Evolutionary conservation across 164 flowering plant species (phyloP), one percentile per base, ranked within the genome.

Genomic region (Magnolia kwangsiensis): DNA sequence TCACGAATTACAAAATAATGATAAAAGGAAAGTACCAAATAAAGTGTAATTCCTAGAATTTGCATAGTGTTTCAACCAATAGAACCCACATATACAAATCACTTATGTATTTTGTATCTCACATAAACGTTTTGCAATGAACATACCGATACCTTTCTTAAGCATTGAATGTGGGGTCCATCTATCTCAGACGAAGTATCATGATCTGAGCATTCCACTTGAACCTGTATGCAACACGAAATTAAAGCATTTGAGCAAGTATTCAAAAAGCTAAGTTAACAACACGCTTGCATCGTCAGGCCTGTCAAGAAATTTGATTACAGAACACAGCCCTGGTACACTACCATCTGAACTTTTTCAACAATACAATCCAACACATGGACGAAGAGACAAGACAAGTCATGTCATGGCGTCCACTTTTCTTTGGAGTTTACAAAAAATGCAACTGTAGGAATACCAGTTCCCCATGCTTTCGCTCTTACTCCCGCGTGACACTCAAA

Each of bases 61-160:
- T 9, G 16, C 23, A 51, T 19, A 51, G 21, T 1, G 9, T 4
- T 21, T 59, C n/a, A 21, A 9, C 64, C 75, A 24, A 55, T 27
- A 73, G 37, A 61, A 5, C 9, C 19, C 29, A 14, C 18, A 14
- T 29, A 61, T 20, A 59, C 9, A 3, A 8, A 37, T 37, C 24
- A 16, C 18, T 55, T 11, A 1, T 9, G 10, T 16, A 9, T 11
- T 55, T 55, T 16, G 10, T 11, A 37, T 37, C 45, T 55, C 13
- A 55, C 18, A 55, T 55, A 4, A 55, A 11, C 13, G 18, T 16
- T 55, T 11, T 11, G 18, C 61, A 55, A 55, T 55, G 13, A 27
- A 71, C 9, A 67, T 59, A 70, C n/a, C 45, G 69, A 18, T 82
- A 90, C 96, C 96, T 87, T 90, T 82, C 82, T 88, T 86, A 86